Conservation (phyloP, 257 asterid genomes). For the Nicotiana otophora region DNA sequence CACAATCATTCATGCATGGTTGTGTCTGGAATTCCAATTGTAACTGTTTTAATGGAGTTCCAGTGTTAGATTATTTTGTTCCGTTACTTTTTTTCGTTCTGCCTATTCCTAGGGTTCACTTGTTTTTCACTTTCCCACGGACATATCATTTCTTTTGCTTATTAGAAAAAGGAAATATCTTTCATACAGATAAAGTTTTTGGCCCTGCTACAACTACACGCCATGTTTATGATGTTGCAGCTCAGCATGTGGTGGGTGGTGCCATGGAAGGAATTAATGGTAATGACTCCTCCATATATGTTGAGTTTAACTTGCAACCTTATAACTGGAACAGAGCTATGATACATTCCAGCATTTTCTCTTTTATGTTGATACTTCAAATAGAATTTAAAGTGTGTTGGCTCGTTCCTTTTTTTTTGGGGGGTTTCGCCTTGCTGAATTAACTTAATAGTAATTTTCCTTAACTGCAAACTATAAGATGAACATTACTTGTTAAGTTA, state of each 20-base stretch:
- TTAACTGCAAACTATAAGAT: not conserved
- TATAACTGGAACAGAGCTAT: not conserved
- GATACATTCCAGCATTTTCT: not conserved
- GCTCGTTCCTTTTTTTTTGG: not conserved
- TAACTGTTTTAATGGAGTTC: not conserved
- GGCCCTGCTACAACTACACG: conserved; percentile 96
- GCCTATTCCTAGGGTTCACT: not conserved
- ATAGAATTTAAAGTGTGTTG: not conserved
- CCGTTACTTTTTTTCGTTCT: not conserved
- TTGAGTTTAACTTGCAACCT: not conserved
- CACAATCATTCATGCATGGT: not conserved
- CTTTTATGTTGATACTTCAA: not conserved
- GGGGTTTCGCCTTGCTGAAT: not conserved
- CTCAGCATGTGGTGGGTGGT: conserved; percentile 73
- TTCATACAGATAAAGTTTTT: conserved; percentile 65
- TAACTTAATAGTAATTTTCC: not conserved
- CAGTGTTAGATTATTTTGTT: not conserved
- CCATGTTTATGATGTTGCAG: conserved; percentile 81
- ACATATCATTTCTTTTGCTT: not conserved
- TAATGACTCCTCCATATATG: conserved; percentile 18
- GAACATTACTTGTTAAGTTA: not conserved
- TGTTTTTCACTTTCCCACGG: not conserved
- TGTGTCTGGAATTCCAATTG: not conserved
- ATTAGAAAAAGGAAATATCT: not conserved
- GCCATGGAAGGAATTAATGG: conserved; percentile 86